Conservation (phyloP, 2,329 filamentous ascomycete species). For the Penicillium sp. region DNA sequence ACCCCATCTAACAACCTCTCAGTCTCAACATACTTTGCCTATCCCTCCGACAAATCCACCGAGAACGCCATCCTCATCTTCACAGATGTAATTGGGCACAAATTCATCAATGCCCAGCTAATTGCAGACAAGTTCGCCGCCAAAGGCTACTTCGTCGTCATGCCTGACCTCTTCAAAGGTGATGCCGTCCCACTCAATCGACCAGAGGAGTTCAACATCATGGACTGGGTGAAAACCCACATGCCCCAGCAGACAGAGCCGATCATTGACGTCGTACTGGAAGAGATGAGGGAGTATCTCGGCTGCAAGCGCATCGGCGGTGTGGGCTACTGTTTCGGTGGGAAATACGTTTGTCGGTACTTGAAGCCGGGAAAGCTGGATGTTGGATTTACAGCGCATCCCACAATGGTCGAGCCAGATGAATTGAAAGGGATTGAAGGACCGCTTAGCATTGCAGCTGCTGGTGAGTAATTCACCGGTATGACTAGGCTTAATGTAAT, state of each 20-base stretch:
- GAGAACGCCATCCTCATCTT: constrained; percentile 56
- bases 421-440: constrained; percentile 22
- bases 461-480: constrained; percentile 5
- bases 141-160: constrained; percentile 66
- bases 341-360: constrained; percentile 50
- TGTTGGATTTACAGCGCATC: constrained; percentile 26
- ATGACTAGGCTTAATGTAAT: too few relatives aligned
- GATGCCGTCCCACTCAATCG: constrained; percentile 60
- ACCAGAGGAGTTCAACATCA: constrained; percentile 51
- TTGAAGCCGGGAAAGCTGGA: constrained; percentile 17
- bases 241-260: constrained; percentile 50
- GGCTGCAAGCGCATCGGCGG: constrained; percentile 41
- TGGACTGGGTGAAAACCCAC: constrained; percentile 51
- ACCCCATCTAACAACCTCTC: constrained; percentile 3
- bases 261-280: constrained; percentile 48
- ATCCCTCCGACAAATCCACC: constrained; percentile 51
- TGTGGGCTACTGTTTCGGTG: constrained; percentile 55
- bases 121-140: constrained; percentile 72
- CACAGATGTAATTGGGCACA: constrained; percentile 57
- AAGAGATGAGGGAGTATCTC: constrained; percentile 35
- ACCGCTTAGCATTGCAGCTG: constrained; percentile 24
- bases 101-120: constrained; percentile 58
- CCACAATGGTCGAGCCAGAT: constrained; percentile 20
- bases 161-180: constrained; percentile 70
- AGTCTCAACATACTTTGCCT: constrained; percentile 55